Base-by-base conservation (phyloP, 2,329 filamentous ascomycete species). In the Ambrosiella cleistominuta region DNA sequence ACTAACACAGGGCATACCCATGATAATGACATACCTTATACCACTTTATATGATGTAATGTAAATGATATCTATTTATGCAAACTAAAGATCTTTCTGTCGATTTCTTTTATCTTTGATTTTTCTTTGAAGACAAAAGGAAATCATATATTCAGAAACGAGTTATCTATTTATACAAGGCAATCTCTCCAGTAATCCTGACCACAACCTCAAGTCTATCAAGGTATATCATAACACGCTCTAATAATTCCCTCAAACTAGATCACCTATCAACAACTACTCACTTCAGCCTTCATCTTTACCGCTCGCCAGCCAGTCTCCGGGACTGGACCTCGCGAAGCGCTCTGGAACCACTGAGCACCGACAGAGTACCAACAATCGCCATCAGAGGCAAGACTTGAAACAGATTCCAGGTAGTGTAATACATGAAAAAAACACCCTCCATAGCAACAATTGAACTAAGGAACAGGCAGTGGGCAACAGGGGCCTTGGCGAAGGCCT, bases 391-490 rank as follows among this genome's bases (percentile, higher is more conserved):
- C 54, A 98, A 75, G 12, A 81, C 82, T 74, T 95, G 85, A 77
- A 97, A 95, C 51, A 98, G 75, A 66, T 84, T 95, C 90, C 91
- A 96, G 66, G 74, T 81, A 57, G 80, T 85, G 72, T 97, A 97
- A 77, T 98, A 98, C 63, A 95, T 72, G 74, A 93, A 91, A 72
- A 98, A 96, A 59, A 95, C 82, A 13, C 80, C 86, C 70, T 98
- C 93, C 75, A 98, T 86, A 19, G 83, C 82, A 44, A 95, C 62
- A 58, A 98, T 81, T 4, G 89, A 95, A 56, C 86, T 86, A 64
- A 94, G 86, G 75, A 97, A 98, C 39, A 89, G 70, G 37, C 75
- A 74, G 68, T 98, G 91, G 4, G 91, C 84, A 49, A 95, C 65
- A 1, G 93, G 91, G 0, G 88, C 86, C 19, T 79, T 75, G 60